Evolutionary conservation across 352 stramenopile species (phyloP), one percentile per base, ranked within the genome.

Genomic region (Globisporangium megalacanthum): DNA sequence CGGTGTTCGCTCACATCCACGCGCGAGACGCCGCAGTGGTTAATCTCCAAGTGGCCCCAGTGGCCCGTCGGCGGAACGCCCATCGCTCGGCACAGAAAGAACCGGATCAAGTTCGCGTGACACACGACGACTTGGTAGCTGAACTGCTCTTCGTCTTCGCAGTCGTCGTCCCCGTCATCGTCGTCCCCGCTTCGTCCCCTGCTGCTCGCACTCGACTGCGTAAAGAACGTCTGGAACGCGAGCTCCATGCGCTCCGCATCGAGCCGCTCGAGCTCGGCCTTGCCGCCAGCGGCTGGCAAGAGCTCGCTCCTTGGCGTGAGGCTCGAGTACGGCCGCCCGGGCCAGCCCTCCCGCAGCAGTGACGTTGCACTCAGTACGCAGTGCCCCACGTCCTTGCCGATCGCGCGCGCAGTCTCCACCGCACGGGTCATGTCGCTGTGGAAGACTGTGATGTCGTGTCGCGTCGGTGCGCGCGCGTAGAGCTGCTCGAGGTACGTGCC

Each of bases 41-140:
- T 92, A 65, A 94, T 91, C 65, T 92, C 83, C 49, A 94, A 88
- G 58, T 89, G 78, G 33, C 81, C 81, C 83, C 83, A 94, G 9
- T 75, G 77, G 14, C 74, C 79, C 11, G 65, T 53, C 14, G 83
- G 66, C 20, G 73, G 66, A 15, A 92, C 72, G 13, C 79, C 75
- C 49, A 94, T 66, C 9, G 81, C 79, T 50, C 79, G 79, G 56
- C 83, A 94, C 31, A 94, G 61, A 45, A 94, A 89, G 58, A 82
- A 94, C 49, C 83, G 72, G 56, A 94, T 94, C 35, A 94, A 45
- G 60, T 94, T 94, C 42, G 81, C 83, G 65, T 94, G 83, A 61
- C 81, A 92, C 52, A 94, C 82, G 44, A 92, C 74, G 37, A 94
- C 69, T 42, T 75, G 85, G 35, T 83, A 85, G 37, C 70, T 72